Evolutionary conservation across 2,329 filamentous ascomycete species (phyloP).

Genomic region (Fusarium anthophilum): DNA sequence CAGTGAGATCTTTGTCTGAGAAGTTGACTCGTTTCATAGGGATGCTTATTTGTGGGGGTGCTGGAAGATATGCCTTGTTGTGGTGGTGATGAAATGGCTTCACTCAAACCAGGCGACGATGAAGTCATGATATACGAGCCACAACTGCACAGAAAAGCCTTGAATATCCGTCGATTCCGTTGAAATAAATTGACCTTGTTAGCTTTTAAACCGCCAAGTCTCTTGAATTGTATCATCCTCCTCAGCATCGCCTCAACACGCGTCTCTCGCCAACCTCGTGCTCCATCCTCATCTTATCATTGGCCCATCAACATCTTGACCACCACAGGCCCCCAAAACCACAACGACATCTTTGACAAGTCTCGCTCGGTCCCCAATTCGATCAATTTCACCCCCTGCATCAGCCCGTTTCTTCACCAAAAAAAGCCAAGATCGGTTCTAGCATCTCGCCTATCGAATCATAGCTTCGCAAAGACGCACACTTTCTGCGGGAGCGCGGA

Average conservation of each 20-base stretch:
- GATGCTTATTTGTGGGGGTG: background rate
- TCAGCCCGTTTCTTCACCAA: background rate
- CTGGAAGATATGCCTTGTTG: background rate
- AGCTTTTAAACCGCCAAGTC: background rate
- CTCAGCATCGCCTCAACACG: background rate
- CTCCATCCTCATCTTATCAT: conserved; percentile 24
- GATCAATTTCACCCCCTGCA: background rate
- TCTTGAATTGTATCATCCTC: background rate
- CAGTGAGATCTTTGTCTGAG: background rate
- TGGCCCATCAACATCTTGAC: conserved; percentile 14
- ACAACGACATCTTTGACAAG: background rate
- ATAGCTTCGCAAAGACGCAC: conserved; percentile 28
- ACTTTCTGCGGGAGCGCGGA: conserved; percentile 10
- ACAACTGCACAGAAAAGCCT: background rate
- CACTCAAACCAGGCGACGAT: background rate
- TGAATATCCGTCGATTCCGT: background rate
- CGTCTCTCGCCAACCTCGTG: conserved; percentile 33
- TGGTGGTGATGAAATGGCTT: background rate
- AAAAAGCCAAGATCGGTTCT: conserved; percentile 8
- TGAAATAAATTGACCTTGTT: background rate
- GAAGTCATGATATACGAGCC: background rate
- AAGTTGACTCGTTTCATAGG: too few relatives aligned
- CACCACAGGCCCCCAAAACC: conserved; percentile 2
- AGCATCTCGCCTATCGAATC: conserved; percentile 31
- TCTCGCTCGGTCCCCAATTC: background rate